These are phyloP conservation scores for Solanum rostratum DNA, from an alignment of 257 asterid species.

Conservation along the genomic window DNA sequence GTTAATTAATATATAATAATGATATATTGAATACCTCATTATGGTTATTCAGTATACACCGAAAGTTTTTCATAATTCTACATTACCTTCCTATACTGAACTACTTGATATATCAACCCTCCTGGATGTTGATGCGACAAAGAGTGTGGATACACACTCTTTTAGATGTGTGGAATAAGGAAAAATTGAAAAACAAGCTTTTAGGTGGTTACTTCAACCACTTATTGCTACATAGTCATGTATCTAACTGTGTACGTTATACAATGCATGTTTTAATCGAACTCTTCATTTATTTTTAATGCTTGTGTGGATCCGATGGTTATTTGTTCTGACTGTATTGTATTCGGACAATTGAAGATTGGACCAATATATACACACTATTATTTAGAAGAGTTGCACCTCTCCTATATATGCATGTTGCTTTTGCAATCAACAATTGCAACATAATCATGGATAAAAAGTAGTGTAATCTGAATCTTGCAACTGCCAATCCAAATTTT, in stretches of 20 bases:
- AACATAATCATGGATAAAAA: too few species aligned
- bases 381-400: neutral
- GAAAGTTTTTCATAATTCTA: neutral
- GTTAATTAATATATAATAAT: neutral
- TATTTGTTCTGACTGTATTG: neutral
- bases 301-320: neutral
- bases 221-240: neutral
- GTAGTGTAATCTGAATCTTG: neutral
- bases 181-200: neutral
- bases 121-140: too few species aligned
- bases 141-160: neutral
- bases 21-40: neutral
- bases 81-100: neutral
- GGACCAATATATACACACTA: neutral
- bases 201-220: neutral
- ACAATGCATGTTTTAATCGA: neutral
- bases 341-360: neutral
- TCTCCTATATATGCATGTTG: too few species aligned
- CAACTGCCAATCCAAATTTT: too few species aligned
- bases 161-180: neutral
- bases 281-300: neutral
- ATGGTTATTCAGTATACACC: neutral
- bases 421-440: too few species aligned
- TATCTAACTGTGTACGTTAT: neutral
- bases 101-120: neutral